These are phyloP conservation scores for Verticillium isaacii DNA, from an alignment of 2,329 filamentous ascomycete species.

Conservation along the genomic window DNA sequence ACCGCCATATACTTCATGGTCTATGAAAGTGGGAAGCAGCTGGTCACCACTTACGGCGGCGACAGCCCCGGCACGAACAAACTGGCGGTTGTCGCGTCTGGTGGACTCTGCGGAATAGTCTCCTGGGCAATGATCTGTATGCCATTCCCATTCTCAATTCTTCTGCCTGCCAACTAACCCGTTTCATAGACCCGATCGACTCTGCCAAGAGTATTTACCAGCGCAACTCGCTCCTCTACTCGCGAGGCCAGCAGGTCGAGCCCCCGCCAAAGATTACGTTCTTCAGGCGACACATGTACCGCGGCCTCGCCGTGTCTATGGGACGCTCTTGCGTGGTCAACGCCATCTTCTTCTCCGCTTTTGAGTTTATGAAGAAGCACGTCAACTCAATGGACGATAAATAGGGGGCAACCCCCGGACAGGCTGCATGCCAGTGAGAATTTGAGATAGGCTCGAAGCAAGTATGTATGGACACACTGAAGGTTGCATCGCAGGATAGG, in stretches of 20 bases:
- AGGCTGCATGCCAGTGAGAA: neutral
- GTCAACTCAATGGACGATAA: slow-evolving; percentile 51
- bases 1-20: slow-evolving; percentile 86
- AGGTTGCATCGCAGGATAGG: neutral
- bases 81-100: slow-evolving; percentile 72
- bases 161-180: slow-evolving; percentile 5
- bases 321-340: slow-evolving; percentile 77
- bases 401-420: neutral
- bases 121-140: slow-evolving; percentile 75
- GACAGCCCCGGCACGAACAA: slow-evolving; percentile 72
- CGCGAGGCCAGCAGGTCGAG: slow-evolving; percentile 58
- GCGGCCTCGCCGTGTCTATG: slow-evolving; percentile 79
- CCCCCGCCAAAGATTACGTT: slow-evolving; percentile 71
- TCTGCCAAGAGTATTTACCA: slow-evolving; percentile 85
- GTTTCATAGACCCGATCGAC: slow-evolving; percentile 59
- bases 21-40: slow-evolving; percentile 81
- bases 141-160: slow-evolving; percentile 22
- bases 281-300: slow-evolving; percentile 74
- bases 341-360: slow-evolving; percentile 85
- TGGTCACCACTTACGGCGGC: slow-evolving; percentile 69
- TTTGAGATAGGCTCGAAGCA: neutral
- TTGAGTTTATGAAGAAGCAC: slow-evolving; percentile 75
- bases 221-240: slow-evolving; percentile 69
- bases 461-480: neutral
- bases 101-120: slow-evolving; percentile 76